These are phyloP conservation scores for Blastobotrys malaysiensis DNA, from an alignment of 1,139 yeast genomes.

Conservation along the genomic window DNA sequence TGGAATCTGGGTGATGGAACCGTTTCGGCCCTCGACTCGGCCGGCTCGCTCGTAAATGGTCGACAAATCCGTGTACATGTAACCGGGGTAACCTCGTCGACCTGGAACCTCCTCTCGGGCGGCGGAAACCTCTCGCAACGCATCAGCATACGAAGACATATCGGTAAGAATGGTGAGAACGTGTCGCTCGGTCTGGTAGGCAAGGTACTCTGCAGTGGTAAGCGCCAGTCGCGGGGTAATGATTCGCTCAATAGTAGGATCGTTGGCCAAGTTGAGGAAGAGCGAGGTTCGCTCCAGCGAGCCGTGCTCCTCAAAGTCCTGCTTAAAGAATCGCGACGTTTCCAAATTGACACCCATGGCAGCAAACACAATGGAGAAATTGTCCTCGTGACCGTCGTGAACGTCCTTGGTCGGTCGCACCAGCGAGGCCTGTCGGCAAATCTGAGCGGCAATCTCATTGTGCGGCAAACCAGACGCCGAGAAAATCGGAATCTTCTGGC, in stretches of 20 bases:
- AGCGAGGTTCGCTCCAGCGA: constrained; percentile 95
- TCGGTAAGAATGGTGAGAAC: constrained; percentile 96
- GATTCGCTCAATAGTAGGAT: constrained; percentile 98
- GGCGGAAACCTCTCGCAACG: constrained; percentile 98
- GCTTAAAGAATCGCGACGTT: constrained; percentile 91
- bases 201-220: constrained; percentile 97
- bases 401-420: constrained; percentile 99
- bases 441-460: constrained; percentile 98
- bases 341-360: constrained; percentile 97
- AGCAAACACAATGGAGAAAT: constrained; percentile 97
- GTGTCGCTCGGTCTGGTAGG: constrained; percentile 98
- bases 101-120: constrained; percentile 99
- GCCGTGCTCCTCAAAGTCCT: constrained; percentile 98
- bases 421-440: constrained; percentile 98
- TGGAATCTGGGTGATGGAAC: constrained; percentile 98
- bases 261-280: constrained; percentile 95
- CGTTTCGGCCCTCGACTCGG: constrained; percentile 99
- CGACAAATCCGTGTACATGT: constrained; percentile 98
- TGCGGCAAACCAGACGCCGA: constrained; percentile 99
- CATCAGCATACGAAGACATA: constrained; percentile 99
- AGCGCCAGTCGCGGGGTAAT: constrained; percentile 99
- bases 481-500: constrained; percentile 97
- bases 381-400: constrained; percentile 99
- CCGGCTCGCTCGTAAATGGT: constrained; percentile 99
- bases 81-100: constrained; percentile 99